Evolutionary conservation across 345 rosid genomes (phyloP).

Genomic region (Salix caprea): DNA sequence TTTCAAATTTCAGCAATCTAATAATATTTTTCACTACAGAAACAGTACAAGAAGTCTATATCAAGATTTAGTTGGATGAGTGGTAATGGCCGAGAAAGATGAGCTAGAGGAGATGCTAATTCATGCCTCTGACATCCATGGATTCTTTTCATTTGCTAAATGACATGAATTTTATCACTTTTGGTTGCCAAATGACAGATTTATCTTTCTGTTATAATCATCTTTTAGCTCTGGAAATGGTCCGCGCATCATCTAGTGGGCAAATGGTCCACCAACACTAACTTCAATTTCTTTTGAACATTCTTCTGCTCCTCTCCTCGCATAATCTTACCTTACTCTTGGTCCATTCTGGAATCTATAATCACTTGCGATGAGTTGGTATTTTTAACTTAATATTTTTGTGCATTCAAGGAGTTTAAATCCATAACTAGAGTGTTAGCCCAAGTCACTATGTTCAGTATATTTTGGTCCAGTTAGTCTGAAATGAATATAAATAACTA

Average conservation of each 20-base stretch:
- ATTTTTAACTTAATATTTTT: too few species aligned
- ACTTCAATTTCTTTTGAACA: too few species aligned
- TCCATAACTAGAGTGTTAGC: too few species aligned
- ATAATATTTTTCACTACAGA: slow-evolving; percentile 8
- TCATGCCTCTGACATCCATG: neutral
- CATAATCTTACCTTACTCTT: neutral
- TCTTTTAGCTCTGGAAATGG: neutral
- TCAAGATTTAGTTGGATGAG: neutral
- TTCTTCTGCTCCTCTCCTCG: neutral
- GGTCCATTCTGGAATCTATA: neutral
- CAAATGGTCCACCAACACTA: slow-evolving; percentile 26
- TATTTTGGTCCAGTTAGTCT: too few species aligned
- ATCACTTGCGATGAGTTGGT: neutral
- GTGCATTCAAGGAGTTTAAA: too few species aligned
- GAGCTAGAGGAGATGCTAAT: neutral
- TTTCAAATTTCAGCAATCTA: slow-evolving; percentile 11
- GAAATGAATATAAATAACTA: too few species aligned
- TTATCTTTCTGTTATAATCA: neutral
- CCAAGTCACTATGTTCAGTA: neutral
- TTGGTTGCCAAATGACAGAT: neutral
- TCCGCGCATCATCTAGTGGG: slow-evolving; percentile 24
- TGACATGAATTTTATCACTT: neutral
- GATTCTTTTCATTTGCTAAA: too few species aligned
- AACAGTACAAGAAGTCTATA: slow-evolving; percentile 5
- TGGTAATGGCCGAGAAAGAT: neutral